phyloP scores from a whole-genome alignment of 1,284 basidiomycete species.

The Cutaneotrichosporon cavernicola region DNA sequence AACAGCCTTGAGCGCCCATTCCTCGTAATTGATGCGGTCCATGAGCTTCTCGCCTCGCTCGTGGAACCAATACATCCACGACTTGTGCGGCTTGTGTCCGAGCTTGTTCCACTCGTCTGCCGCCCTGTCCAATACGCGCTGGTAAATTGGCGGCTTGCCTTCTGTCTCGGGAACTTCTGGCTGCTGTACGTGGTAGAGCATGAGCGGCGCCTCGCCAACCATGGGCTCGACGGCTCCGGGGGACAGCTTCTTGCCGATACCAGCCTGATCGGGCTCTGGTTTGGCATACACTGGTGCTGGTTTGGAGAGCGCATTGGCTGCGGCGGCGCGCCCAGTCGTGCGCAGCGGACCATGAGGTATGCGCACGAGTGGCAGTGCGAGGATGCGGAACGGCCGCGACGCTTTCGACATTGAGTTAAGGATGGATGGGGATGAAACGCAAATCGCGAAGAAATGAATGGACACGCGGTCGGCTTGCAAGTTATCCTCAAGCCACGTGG shows the following conservation, averaged over 20 bases:
- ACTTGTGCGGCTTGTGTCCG: slow-evolving; percentile 40
- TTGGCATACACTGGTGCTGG: no score
- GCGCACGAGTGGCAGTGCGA: slow-evolving; percentile 45
- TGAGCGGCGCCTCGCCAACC: slow-evolving; percentile 18
- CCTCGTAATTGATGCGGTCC: slow-evolving; percentile 53
- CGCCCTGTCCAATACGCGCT: slow-evolving; percentile 39
- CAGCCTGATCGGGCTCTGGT: slow-evolving; percentile 10
- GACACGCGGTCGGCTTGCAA: not conserved
- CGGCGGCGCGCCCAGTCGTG: slow-evolving; percentile 4
- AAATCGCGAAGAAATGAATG: not conserved
- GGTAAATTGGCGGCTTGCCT: slow-evolving; percentile 19
- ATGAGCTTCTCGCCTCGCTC: slow-evolving; percentile 51
- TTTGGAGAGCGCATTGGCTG: not conserved
- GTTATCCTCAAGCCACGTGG: not conserved
- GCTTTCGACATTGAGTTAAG: slow-evolving; percentile 3
- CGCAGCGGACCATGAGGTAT: slow-evolving; percentile 32
- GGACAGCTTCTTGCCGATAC: slow-evolving; percentile 5
- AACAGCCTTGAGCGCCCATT: slow-evolving; percentile 49
- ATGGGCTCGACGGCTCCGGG: slow-evolving; percentile 6
- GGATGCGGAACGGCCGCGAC: slow-evolving; percentile 39
- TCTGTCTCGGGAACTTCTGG: slow-evolving; percentile 11
- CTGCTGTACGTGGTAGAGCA: slow-evolving; percentile 30
- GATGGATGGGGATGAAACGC: not conserved
- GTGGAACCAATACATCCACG: slow-evolving; percentile 50
- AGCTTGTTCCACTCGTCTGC: slow-evolving; percentile 47